Conservation (phyloP, 176 grass and related monocot genomes). For the Aegilops tauschii region DNA sequence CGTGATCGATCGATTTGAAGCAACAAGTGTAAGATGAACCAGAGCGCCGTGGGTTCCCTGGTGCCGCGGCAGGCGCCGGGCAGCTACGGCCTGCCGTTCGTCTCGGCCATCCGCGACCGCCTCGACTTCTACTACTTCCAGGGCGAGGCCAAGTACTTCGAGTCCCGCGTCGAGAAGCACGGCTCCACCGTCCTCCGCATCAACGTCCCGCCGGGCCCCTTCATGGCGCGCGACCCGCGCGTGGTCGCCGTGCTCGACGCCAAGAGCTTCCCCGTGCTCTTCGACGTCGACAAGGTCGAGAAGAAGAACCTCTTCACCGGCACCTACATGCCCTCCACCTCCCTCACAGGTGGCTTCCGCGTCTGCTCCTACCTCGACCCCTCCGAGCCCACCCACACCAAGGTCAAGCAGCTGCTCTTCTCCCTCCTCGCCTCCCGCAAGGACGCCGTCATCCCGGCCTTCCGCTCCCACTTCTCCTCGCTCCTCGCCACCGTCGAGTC, state of each 20-base stretch:
- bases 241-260: slow-evolving; percentile 61
- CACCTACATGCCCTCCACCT: slow-evolving; percentile 61
- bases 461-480: slow-evolving; percentile 44
- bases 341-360: slow-evolving; percentile 60
- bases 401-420: slow-evolving; percentile 59
- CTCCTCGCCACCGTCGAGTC: slow-evolving; percentile 52
- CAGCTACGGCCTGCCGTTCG: slow-evolving; percentile 40
- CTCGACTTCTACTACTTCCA: slow-evolving; percentile 74
- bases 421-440: slow-evolving; percentile 52
- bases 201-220: slow-evolving; percentile 52
- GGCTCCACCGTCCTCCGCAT: slow-evolving; percentile 61
- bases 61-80: slow-evolving; percentile 25
- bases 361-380: slow-evolving; percentile 68
- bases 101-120: slow-evolving; percentile 48
- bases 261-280: slow-evolving; percentile 67
- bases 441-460: slow-evolving; percentile 42
- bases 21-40: neutral
- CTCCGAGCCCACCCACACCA: slow-evolving; percentile 51
- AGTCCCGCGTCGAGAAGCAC: slow-evolving; percentile 44
- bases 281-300: slow-evolving; percentile 66
- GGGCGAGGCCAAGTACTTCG: slow-evolving; percentile 63
- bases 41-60: neutral
- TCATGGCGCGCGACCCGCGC: slow-evolving; percentile 52
- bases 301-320: slow-evolving; percentile 63
- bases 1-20: neutral